Conservation (phyloP, 2,329 filamentous ascomycete species). For the Sporothrix inflata region DNA sequence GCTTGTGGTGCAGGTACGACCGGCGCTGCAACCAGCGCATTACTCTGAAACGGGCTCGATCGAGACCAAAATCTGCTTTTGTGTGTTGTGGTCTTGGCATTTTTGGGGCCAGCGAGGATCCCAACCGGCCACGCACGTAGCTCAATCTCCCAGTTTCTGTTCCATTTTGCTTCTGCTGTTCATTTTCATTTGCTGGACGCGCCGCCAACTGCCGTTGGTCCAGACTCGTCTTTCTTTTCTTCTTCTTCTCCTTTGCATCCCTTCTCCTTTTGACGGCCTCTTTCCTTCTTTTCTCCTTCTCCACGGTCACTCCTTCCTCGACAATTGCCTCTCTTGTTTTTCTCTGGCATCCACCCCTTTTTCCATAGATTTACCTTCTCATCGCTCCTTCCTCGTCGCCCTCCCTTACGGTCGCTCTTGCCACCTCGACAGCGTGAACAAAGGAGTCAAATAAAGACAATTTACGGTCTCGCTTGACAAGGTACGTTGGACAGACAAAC, state of each 20-base stretch:
- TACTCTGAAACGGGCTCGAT: constrained; percentile 19
- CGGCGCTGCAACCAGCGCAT: not conserved
- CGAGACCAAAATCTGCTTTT: constrained; percentile 18
- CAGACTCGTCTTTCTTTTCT: not conserved
- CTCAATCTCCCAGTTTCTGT: constrained; percentile 19
- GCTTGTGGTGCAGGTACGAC: constrained; percentile 5
- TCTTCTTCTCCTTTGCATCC: not conserved
- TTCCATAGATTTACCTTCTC: not conserved
- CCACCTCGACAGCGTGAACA: constrained; percentile 12
- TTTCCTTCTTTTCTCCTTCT: not conserved
- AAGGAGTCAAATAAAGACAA: not conserved
- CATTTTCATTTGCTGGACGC: not conserved
- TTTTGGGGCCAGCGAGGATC: constrained; percentile 9
- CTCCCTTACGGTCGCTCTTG: constrained; percentile 20
- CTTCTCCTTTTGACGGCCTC: not conserved
- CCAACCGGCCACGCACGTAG: not conserved
- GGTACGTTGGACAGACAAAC: constrained; percentile 18
- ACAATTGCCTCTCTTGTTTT: not conserved
- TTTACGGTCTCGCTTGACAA: not conserved
- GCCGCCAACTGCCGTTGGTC: not conserved
- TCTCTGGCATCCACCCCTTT: not conserved
- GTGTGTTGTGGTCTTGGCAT: constrained; percentile 26
- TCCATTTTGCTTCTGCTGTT: not conserved
- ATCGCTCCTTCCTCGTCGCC: constrained; percentile 5
- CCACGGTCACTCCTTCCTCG: constrained; percentile 10